Evolutionary conservation across 2,329 filamentous ascomycete genomes (phyloP).

Genomic region (Paramyrothecium roridum): DNA sequence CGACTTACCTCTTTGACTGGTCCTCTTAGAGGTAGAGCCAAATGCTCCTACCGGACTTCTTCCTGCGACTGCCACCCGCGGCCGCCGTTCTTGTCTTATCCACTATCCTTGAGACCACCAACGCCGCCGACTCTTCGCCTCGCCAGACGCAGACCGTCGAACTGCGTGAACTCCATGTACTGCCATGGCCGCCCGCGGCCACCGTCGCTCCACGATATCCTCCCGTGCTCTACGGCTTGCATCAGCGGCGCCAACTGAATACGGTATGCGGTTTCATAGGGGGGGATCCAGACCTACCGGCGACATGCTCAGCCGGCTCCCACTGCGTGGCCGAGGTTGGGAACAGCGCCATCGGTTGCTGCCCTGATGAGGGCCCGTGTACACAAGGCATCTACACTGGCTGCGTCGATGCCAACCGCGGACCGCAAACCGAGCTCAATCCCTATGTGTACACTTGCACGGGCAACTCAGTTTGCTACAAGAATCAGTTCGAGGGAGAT

Average conservation of each 20-base stretch:
- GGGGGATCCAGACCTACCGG: constrained; percentile 47
- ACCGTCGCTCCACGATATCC: constrained; percentile 35
- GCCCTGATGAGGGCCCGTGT: constrained; percentile 48
- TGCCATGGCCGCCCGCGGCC: constrained; percentile 32
- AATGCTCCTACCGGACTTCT: constrained; percentile 23
- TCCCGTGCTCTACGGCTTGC: constrained; percentile 15
- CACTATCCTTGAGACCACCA: constrained; percentile 24
- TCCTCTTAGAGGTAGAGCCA: not conserved
- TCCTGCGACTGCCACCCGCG: constrained; percentile 32
- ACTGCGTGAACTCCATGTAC: constrained; percentile 33
- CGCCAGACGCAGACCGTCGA: constrained; percentile 35
- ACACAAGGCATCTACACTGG: constrained; percentile 54
- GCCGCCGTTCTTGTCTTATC: constrained; percentile 30
- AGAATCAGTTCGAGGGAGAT: constrained; percentile 52
- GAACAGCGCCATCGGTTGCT: constrained; percentile 52
- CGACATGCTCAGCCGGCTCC: constrained; percentile 55
- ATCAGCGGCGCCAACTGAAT: constrained; percentile 42
- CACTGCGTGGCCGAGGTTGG: constrained; percentile 54
- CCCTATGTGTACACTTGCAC: constrained; percentile 56
- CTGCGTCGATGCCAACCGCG: constrained; percentile 51
- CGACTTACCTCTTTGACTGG: not conserved
- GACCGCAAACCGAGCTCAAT: constrained; percentile 46
- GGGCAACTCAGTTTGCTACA: constrained; percentile 51
- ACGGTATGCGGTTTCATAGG: constrained; percentile 58
- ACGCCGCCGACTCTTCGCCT: constrained; percentile 37